These are phyloP conservation scores for Plantago ovata DNA, from an alignment of 257 asterid species.

Conservation along the genomic window DNA sequence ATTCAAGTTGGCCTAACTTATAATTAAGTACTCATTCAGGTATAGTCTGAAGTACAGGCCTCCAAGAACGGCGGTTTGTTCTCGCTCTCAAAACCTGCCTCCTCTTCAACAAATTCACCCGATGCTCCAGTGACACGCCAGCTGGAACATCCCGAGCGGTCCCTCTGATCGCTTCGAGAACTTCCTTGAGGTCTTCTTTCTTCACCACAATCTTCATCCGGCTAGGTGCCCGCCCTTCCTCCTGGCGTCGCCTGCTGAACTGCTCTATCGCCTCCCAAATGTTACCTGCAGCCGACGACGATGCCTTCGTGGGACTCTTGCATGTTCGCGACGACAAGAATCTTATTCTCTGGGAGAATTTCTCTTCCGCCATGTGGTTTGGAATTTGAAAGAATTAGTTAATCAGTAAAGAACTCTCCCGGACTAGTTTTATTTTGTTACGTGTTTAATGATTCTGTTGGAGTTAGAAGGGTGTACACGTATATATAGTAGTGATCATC, in stretches of 20 bases:
- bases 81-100: constrained; percentile 41
- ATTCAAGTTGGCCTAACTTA: too few species aligned
- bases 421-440: too few species aligned
- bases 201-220: constrained; percentile 49
- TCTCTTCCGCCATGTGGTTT: constrained; percentile 27
- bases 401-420: too few species aligned
- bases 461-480: too few species aligned
- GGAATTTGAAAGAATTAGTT: too few species aligned
- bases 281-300: constrained; percentile 16
- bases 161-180: constrained; percentile 41
- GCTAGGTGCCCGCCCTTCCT: constrained; percentile 24
- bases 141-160: constrained; percentile 20
- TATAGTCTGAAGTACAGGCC: constrained; percentile 52
- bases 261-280: constrained; percentile 38
- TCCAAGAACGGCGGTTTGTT: constrained; percentile 33
- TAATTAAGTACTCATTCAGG: constrained; percentile 33
- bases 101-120: constrained; percentile 39
- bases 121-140: constrained; percentile 40
- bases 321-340: constrained; percentile 20
- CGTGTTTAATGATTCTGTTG: too few species aligned
- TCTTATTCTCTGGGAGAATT: constrained; percentile 17
- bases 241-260: constrained; percentile 21
- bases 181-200: constrained; percentile 52
- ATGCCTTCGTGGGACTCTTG: constrained; percentile 30
- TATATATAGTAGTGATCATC: too few species aligned